Percentiles rank a stretch among this genome's conserved stretches.
Evolutionary conservation across 768 basidiomycete genomes (phyloP).

Genomic region (Boletus sp.): DNA sequence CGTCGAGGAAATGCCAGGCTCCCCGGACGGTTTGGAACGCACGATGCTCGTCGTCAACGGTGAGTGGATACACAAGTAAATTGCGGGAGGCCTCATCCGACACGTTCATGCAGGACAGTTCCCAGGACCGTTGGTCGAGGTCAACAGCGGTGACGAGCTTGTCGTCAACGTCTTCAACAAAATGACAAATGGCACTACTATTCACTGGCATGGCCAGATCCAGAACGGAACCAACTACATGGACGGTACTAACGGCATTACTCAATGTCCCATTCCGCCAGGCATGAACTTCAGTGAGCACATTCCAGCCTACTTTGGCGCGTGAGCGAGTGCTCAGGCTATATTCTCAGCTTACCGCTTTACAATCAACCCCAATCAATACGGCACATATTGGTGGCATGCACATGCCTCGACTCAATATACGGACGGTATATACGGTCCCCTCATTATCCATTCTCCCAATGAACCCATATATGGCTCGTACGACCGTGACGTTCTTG

Average conservation of each 20-base stretch:
- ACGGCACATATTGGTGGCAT: conserved; percentile 53
- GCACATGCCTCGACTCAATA: conserved; percentile 39
- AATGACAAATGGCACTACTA: conserved; percentile 31
- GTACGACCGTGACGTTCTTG: conserved; percentile 41
- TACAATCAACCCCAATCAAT: conserved; percentile 40
- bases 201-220: conserved; percentile 38
- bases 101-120: conserved; percentile 27
- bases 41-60: conserved; percentile 50
- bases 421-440: conserved; percentile 51
- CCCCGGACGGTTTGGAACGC: conserved; percentile 42
- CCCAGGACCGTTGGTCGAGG: conserved; percentile 35
- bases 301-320: background rate
- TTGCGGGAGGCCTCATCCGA: background rate
- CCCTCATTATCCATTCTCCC: conserved; percentile 45
- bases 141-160: conserved; percentile 35
- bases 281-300: conserved; percentile 40
- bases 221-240: conserved; percentile 49
- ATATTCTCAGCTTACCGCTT: conserved; percentile 34
- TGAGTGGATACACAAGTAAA: conserved; percentile 6
- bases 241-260: conserved; percentile 47
- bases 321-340: background rate
- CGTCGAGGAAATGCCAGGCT: conserved; percentile 36
- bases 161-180: conserved; percentile 36
- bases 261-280: conserved; percentile 55
- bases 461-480: conserved; percentile 29